Conservation (phyloP, 2,329 filamentous ascomycete genomes). For the Epichloe sp. region DNA sequence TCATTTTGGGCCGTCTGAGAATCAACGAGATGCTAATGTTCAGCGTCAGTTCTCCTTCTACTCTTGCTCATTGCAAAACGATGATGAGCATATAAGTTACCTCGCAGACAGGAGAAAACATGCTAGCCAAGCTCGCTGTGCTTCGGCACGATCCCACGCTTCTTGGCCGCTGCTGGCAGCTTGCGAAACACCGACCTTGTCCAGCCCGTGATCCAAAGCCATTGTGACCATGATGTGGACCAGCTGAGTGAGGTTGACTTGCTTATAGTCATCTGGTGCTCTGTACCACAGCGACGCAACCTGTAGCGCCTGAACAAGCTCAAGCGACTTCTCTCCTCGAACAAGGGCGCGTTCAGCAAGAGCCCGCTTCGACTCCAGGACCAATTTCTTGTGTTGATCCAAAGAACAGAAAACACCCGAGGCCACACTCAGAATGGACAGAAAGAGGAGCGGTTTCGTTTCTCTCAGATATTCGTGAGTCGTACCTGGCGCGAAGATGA, state of each 20-base stretch:
- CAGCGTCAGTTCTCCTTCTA: not conserved
- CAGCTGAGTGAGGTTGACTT: not conserved
- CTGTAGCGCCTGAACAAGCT: slow-evolving; percentile 3
- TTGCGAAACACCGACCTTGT: not conserved
- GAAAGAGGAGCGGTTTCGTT: slow-evolving; percentile 3
- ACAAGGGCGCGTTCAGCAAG: slow-evolving; percentile 1
- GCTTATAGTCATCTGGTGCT: not conserved
- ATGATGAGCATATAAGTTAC: not conserved
- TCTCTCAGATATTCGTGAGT: not conserved
- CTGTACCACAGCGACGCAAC: slow-evolving; percentile 2
- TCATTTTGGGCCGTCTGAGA: not conserved
- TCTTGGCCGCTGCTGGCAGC: not conserved
- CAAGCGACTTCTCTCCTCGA: slow-evolving; percentile 2
- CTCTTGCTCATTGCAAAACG: not conserved
- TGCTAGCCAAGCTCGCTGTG: slow-evolving; percentile 1
- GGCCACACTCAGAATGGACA: slow-evolving; percentile 3
- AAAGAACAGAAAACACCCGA: not conserved
- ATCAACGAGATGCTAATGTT: slow-evolving; percentile 1
- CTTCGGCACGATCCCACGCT: slow-evolving; percentile 3
- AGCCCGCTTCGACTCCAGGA: not conserved
- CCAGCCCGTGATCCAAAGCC: not conserved
- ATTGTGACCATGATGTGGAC: not conserved
- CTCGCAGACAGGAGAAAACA: slow-evolving; percentile 3
- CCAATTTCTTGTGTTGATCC: not conserved
- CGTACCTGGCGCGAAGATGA: slow-evolving; percentile 1